Base-by-base conservation (phyloP, 768 basidiomycete genomes). In the Suillus paluster region DNA sequence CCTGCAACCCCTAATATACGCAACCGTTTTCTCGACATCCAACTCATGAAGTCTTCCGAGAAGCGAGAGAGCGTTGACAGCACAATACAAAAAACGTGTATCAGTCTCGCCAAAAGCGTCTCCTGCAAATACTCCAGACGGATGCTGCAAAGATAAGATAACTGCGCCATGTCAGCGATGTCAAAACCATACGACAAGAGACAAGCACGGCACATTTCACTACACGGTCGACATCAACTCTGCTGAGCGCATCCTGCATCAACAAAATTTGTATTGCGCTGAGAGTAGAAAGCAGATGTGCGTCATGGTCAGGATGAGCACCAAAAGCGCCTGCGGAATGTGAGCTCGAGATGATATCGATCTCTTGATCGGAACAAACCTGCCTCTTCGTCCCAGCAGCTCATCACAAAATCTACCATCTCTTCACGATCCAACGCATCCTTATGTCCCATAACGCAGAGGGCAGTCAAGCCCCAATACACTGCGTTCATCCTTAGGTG, bases 401-500 rank as follows among this genome's bases (percentile, higher is more conserved):
- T 89, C 87, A 95, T 84, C 57, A 98, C 94, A 72, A 92, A 99
- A 3, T 83, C 82, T 34, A 99, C 84, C 84, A 92, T 92, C 64
- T 94, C 94, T 27, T 94, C 86, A 44, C 88, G 78, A 66, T 91
- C 84, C 57, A 99, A 79, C 0, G 94, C 94, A 54, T 95, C 90
- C 59, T 86, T 79, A 49, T 83, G 84, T 1, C 83, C 85, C 88
- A 99, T 91, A 50, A 95, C 80, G 41, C 84, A 91, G 3, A 97
- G 78, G 0, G 97, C 95, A 0, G 91, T 94, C 44, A 95, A 79
- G 9, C 95, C 97, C 97, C 97, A 99, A 75, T 97, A 99, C 9
- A 99, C 81, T 2, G 95, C 97, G 74, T 98, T 99, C 76, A 99
- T 81, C 8, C 97, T 91, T 8, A 99, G 84, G 75, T 99, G 97